Evolutionary conservation across 805 yeast genomes (phyloP).

Genomic region (Metschnikowia lachancei): DNA sequence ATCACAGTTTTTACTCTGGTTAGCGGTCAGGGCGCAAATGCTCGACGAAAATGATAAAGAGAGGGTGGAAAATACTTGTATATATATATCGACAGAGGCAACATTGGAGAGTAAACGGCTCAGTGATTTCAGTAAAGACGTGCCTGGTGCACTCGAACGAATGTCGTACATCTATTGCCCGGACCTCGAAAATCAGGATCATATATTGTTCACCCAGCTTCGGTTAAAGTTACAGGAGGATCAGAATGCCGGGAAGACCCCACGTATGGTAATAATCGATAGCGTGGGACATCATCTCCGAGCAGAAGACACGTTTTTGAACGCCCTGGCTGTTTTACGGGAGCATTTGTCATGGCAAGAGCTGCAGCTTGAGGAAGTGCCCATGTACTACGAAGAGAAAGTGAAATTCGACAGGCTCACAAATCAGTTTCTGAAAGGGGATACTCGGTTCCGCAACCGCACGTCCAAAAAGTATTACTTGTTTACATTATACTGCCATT

Average conservation of each 20-base stretch:
- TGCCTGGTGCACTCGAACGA: constrained; percentile 26
- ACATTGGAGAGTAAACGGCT: constrained; percentile 66
- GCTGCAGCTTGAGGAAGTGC: constrained; percentile 6
- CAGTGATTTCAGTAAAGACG: constrained; percentile 9
- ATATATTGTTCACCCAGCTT: constrained; percentile 64
- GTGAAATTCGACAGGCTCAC: constrained; percentile 29
- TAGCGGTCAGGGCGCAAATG: constrained; percentile 34
- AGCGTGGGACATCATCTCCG: constrained; percentile 81
- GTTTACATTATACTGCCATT: constrained; percentile 42
- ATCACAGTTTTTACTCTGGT: constrained; percentile 71
- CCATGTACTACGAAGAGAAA: constrained; percentile 11
- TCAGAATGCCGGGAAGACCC: constrained; percentile 24
- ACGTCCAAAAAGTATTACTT: constrained; percentile 43
- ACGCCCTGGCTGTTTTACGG: constrained; percentile 14
- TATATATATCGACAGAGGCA: constrained; percentile 80
- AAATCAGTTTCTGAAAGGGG: constrained; percentile 21
- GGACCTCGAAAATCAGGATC: constrained; percentile 72
- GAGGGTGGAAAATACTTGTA: constrained; percentile 21
- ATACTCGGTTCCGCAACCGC: constrained; percentile 23
- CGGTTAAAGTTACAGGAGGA: constrained; percentile 44
- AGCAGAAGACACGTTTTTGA: constrained; percentile 45
- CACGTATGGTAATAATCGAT: constrained; percentile 68
- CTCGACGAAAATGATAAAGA: background rate
- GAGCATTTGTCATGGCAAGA: constrained; percentile 16
- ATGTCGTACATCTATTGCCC: constrained; percentile 57